Conservation (phyloP, 2,329 filamentous ascomycete species). For the Colletotrichum spaethianum region DNA sequence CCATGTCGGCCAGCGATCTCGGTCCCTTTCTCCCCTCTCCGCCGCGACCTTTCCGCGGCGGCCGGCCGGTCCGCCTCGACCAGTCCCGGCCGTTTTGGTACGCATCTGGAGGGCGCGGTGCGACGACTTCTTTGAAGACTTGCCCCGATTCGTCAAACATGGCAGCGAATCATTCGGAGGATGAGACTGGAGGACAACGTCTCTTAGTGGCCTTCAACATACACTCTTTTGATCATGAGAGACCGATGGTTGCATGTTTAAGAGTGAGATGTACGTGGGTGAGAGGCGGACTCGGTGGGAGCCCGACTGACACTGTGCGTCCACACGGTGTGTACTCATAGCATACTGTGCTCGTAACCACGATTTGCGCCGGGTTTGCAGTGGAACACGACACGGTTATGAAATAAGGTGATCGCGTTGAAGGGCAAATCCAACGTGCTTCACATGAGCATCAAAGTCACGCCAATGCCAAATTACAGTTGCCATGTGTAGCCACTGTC, state of each 20-base stretch:
- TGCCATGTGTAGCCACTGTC: not conserved
- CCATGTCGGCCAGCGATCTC: slow-evolving; percentile 56
- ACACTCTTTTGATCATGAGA: not conserved
- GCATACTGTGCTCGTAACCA: not conserved
- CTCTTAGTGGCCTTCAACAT: not conserved
- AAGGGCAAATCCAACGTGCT: not conserved
- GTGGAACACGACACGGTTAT: not conserved
- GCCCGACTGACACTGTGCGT: not conserved
- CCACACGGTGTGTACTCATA: not conserved
- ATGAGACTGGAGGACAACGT: not conserved
- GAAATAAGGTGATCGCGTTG: not conserved
- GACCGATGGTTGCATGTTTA: not conserved
- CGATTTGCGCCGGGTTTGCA: no score
- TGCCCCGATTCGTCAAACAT: slow-evolving; percentile 55
- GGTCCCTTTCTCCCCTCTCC: slow-evolving; percentile 49
- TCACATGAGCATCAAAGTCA: not conserved
- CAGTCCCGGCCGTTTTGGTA: slow-evolving; percentile 50
- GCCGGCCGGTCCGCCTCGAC: slow-evolving; percentile 50
- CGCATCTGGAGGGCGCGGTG: slow-evolving; percentile 47
- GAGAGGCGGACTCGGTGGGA: not conserved
- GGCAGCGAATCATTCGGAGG: not conserved
- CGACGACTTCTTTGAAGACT: slow-evolving; percentile 55
- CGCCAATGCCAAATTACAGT: no score
- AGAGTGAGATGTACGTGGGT: not conserved
- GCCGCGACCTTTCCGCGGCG: slow-evolving; percentile 44